Evolutionary conservation across 225 moss, liverwort and hornwort genomes (phyloP).

Genomic region (Sphagnum tenellum): DNA sequence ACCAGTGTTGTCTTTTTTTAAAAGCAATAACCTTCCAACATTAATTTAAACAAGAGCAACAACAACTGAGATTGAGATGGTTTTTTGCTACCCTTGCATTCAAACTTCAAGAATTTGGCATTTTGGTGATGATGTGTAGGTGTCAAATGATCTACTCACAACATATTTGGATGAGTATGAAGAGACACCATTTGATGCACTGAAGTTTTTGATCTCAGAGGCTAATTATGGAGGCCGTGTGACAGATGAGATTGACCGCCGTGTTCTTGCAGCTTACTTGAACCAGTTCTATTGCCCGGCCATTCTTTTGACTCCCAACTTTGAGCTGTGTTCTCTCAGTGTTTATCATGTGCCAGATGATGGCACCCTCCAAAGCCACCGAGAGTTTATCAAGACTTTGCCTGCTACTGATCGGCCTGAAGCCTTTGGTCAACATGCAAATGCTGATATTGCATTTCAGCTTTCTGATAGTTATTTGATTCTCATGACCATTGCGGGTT

Average conservation of each 20-base stretch:
- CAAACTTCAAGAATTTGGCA: too few species aligned
- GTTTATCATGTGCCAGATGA: conserved; percentile 75
- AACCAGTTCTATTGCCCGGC: conserved; percentile 71
- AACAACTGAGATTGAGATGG: too few species aligned
- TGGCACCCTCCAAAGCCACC: conserved; percentile 67
- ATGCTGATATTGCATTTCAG: conserved; percentile 79
- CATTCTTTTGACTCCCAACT: conserved; percentile 44
- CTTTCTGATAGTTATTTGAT: conserved; percentile 50
- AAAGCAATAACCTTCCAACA: too few species aligned
- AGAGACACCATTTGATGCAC: conserved; percentile 72
- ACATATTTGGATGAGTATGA: conserved; percentile 70
- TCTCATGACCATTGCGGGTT: conserved; percentile 45
- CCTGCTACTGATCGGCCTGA: conserved; percentile 58
- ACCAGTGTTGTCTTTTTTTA: too few species aligned
- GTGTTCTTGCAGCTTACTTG: conserved; percentile 60
- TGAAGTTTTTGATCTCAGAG: conserved; percentile 77
- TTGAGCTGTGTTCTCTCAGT: conserved; percentile 37
- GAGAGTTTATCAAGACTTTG: conserved; percentile 59
- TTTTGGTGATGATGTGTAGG: conserved; percentile 15
- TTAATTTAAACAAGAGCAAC: too few species aligned
- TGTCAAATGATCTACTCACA: conserved; percentile 60
- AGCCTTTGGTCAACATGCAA: conserved; percentile 81
- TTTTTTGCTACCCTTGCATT: too few species aligned
- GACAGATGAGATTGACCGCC: conserved; percentile 71
- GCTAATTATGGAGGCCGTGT: conserved; percentile 83